Conservation (phyloP, 345 rosid species). For the Lumnitzera racemosa region DNA sequence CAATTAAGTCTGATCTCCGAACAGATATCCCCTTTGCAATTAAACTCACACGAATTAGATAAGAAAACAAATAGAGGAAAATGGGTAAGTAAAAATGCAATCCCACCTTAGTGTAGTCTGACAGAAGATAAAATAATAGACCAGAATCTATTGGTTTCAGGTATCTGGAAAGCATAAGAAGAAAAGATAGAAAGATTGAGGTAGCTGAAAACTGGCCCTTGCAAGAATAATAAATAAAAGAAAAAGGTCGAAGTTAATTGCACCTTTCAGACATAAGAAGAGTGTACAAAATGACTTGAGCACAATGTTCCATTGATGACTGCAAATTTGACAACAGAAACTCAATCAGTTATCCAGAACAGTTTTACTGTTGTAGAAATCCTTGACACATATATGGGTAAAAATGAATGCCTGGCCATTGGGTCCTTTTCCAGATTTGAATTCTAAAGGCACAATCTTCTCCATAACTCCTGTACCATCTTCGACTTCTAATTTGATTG, state of each 20-base stretch:
- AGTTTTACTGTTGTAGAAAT: constrained; percentile 3
- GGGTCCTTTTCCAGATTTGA: constrained; percentile 81
- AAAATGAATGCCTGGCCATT: constrained; percentile 64
- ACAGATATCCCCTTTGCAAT: constrained; percentile 63
- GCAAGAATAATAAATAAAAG: background rate
- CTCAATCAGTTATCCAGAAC: constrained; percentile 7
- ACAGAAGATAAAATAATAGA: constrained; percentile 75
- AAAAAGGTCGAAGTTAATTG: constrained; percentile 10
- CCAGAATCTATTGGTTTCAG: constrained; percentile 71
- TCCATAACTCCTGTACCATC: constrained; percentile 33
- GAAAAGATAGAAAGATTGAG: constrained; percentile 3
- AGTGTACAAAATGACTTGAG: constrained; percentile 93
- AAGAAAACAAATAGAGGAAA: constrained; percentile 1
- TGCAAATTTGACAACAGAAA: constrained; percentile 24
- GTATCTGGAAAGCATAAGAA: constrained; percentile 43
- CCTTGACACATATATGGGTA: background rate
- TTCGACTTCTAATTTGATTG: constrained; percentile 58
- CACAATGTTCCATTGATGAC: constrained; percentile 87
- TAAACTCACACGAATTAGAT: constrained; percentile 11
- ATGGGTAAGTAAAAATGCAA: constrained; percentile 1
- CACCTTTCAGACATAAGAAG: constrained; percentile 99
- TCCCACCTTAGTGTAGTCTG: constrained; percentile 81
- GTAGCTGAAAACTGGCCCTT: constrained; percentile 8
- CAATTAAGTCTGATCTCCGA: constrained; percentile 82
- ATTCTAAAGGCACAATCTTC: constrained; percentile 83